phyloP scores from a whole-genome alignment of 2,329 filamentous ascomycete species.

The Aspergillus luchuensis region DNA sequence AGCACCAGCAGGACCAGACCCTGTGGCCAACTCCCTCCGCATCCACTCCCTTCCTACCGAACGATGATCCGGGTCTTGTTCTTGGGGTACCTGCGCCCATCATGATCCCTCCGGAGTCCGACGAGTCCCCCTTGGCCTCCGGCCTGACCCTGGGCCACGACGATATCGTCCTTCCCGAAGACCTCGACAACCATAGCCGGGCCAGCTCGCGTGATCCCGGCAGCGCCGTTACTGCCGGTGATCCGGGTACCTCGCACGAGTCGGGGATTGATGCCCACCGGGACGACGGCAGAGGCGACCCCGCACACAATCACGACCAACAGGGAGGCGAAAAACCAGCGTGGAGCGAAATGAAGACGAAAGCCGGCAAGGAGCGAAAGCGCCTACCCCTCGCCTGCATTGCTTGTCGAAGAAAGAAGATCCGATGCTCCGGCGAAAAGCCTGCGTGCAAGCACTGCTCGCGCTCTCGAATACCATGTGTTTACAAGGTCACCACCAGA shows the following conservation, averaged over 20 bases:
- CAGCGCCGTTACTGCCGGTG: slow-evolving; percentile 28
- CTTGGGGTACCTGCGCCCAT: slow-evolving; percentile 41
- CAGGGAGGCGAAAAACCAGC: slow-evolving; percentile 59
- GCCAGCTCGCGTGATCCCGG: slow-evolving; percentile 40
- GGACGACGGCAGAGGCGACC: slow-evolving; percentile 26
- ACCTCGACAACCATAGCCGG: slow-evolving; percentile 39
- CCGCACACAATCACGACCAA: slow-evolving; percentile 39
- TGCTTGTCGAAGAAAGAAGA: slow-evolving; percentile 94
- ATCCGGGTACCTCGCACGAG: slow-evolving; percentile 25
- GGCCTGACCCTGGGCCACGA: slow-evolving; percentile 30
- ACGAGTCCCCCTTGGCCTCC: slow-evolving; percentile 34
- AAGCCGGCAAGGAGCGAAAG: slow-evolving; percentile 94
- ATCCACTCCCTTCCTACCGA: slow-evolving; percentile 21
- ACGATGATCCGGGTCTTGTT: slow-evolving; percentile 37
- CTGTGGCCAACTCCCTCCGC: slow-evolving; percentile 9
- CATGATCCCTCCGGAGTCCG: slow-evolving; percentile 41
- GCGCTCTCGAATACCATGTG: slow-evolving; percentile 87
- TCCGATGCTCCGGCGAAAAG: slow-evolving; percentile 95
- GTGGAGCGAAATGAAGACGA: slow-evolving; percentile 84
- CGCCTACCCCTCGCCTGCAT: slow-evolving; percentile 91
- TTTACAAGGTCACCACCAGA: slow-evolving; percentile 94
- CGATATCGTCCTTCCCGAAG: slow-evolving; percentile 31
- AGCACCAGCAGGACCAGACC: slow-evolving; percentile 6
- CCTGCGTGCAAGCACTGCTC: slow-evolving; percentile 96
- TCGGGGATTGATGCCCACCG: slow-evolving; percentile 22